These are phyloP conservation scores for Nitzschia sp. DNA, from an alignment of 108 stramenopile genomes.

Conservation along the genomic window DNA sequence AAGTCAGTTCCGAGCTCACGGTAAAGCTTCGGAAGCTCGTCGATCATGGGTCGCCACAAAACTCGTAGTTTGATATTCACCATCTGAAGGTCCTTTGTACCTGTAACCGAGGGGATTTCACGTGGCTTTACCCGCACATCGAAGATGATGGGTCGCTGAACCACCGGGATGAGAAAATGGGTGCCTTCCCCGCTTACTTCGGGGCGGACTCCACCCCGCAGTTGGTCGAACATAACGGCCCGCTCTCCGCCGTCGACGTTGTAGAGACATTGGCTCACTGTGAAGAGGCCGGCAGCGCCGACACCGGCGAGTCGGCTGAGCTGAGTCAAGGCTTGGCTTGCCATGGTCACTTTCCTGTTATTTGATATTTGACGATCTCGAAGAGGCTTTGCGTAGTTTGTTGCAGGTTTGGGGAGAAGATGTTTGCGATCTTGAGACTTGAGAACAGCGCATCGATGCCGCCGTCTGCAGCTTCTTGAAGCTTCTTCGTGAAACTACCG, in stretches of 20 bases:
- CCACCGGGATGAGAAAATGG: conserved; percentile 85
- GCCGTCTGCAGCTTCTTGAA: no score
- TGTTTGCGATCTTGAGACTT: no score
- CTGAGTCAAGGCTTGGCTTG: conserved; percentile 34
- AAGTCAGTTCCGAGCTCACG: conserved; percentile 95
- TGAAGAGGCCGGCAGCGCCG: conserved; percentile 79
- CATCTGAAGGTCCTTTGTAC: conserved; percentile 99
- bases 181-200: conserved; percentile 95
- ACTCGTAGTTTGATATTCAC: conserved; percentile 99
- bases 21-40: conserved; percentile 92
- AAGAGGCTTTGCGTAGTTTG: no score
- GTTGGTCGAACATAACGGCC: conserved; percentile 97
- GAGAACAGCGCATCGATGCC: no score
- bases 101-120: conserved; percentile 95
- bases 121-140: conserved; percentile 95
- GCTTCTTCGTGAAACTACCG: no score
- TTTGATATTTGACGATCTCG: neutral
- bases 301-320: conserved; percentile 70
- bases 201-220: conserved; percentile 92
- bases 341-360: neutral
- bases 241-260: conserved; percentile 99
- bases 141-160: conserved; percentile 94
- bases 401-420: no score
- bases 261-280: conserved; percentile 82
- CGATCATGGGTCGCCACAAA: conserved; percentile 93